phyloP scores from a whole-genome alignment of 2,329 filamentous ascomycete species.

The Sclerotinia trifoliorum region DNA sequence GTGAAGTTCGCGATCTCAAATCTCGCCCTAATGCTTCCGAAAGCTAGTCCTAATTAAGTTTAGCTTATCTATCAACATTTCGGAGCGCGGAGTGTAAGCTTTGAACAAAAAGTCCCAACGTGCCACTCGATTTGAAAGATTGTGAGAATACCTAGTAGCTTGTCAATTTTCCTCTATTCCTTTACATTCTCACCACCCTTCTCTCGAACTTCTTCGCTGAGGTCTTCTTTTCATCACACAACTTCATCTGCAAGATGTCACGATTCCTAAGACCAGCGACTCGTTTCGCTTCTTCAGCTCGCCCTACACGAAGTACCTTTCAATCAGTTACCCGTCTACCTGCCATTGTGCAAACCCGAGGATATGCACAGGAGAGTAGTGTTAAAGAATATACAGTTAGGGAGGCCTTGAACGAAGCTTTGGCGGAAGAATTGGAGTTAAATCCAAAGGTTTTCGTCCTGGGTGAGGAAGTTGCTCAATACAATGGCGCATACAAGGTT shows the following conservation, averaged over 20 bases:
- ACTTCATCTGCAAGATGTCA: conserved; percentile 40
- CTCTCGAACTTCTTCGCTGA: conserved; percentile 19
- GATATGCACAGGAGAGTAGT: conserved; percentile 46
- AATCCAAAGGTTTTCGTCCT: conserved; percentile 95
- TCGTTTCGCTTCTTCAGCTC: conserved; percentile 56
- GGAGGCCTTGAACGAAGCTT: conserved; percentile 95
- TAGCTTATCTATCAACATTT: conserved; percentile 24
- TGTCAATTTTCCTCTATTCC: conserved; percentile 13
- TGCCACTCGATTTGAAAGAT: conserved; percentile 22
- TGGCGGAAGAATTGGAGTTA: conserved; percentile 92
- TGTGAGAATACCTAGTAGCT: conserved; percentile 10
- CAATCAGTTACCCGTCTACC: conserved; percentile 44
- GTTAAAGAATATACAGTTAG: conserved; percentile 93
- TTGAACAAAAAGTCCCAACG: conserved; percentile 24
- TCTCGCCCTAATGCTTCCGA: conserved; percentile 21
- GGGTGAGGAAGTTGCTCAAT: conserved; percentile 98
- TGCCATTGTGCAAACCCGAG: conserved; percentile 38
- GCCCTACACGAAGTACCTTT: conserved; percentile 51
- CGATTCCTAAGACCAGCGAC: conserved; percentile 64
- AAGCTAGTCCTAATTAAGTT: conserved; percentile 12
- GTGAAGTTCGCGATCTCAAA: background rate
- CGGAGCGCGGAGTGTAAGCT: conserved; percentile 20
- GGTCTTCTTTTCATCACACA: conserved; percentile 3
- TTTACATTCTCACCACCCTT: background rate
- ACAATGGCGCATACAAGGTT: conserved; percentile 99